phyloP scores from a whole-genome alignment of 2,329 filamentous ascomycete species.

The Epichloe bromicola region DNA sequence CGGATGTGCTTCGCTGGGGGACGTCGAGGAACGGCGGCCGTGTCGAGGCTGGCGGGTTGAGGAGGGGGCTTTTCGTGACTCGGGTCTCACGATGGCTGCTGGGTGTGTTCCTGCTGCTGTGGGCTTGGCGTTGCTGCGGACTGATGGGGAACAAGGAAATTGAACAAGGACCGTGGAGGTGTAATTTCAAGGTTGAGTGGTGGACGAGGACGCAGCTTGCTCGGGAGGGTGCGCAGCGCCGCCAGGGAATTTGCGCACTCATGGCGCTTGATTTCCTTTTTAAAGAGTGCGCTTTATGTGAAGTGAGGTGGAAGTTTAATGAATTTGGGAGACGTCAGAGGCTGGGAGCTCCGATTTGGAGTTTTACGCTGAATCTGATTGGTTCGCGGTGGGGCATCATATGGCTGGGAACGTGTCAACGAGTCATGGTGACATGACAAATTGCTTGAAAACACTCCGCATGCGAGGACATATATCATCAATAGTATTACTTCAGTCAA shows the following conservation, averaged over 20 bases:
- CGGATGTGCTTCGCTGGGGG: conserved; percentile 35
- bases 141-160: neutral
- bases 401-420: neutral
- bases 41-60: conserved; percentile 64
- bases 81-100: conserved; percentile 13
- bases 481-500: too few relatives aligned
- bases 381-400: neutral
- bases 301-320: neutral
- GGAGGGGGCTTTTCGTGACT: conserved; percentile 19
- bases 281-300: neutral
- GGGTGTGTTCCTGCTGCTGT: conserved; percentile 7
- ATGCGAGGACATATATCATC: too few relatives aligned
- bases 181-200: conserved; percentile 3
- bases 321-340: neutral
- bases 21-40: conserved; percentile 57
- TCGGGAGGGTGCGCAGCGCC: conserved; percentile 13
- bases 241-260: conserved; percentile 21
- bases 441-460: too few relatives aligned
- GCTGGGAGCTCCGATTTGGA: neutral
- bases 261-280: conserved; percentile 9
- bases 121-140: conserved; percentile 12
- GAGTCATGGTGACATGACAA: neutral
- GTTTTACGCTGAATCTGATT: neutral
- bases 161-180: neutral
- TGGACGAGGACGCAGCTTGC: conserved; percentile 7